Evolutionary conservation across 306 rosid genomes (phyloP).

Genomic region (Ormosia semicastrata): DNA sequence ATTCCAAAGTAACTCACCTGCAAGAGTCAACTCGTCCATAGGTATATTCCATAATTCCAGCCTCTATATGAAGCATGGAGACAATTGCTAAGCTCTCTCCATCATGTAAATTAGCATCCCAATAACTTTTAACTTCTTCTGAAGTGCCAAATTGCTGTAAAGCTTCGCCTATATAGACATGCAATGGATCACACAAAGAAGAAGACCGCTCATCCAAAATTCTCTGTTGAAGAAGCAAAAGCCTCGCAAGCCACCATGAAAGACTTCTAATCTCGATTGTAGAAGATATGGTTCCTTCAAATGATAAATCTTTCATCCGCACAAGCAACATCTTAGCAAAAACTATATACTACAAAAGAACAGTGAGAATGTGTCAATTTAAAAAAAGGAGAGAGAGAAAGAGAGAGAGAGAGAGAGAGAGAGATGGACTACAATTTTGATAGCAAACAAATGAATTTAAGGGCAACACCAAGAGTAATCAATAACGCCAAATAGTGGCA

Average conservation of each 20-base stretch:
- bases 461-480: background rate
- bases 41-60: conserved; percentile 77
- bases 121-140: conserved; percentile 60
- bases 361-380: background rate
- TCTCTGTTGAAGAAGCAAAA: conserved; percentile 72
- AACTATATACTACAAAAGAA: conserved; percentile 68
- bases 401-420: background rate
- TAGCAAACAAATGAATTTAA: background rate
- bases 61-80: conserved; percentile 74
- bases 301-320: conserved; percentile 62
- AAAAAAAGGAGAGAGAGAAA: background rate
- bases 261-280: conserved; percentile 52
- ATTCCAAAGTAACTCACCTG: conserved; percentile 47
- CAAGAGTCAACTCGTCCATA: conserved; percentile 90
- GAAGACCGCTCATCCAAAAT: conserved; percentile 83
- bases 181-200: conserved; percentile 73
- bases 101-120: conserved; percentile 48
- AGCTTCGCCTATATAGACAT: conserved; percentile 53
- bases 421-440: background rate
- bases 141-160: conserved; percentile 52
- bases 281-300: conserved; percentile 38
- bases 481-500: too few relatives aligned
- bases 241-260: conserved; percentile 88
- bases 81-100: conserved; percentile 58
- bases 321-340: conserved; percentile 82